Evolutionary conservation across 139 green algal genomes (phyloP).

Genomic region (Asterochloris sp.): DNA sequence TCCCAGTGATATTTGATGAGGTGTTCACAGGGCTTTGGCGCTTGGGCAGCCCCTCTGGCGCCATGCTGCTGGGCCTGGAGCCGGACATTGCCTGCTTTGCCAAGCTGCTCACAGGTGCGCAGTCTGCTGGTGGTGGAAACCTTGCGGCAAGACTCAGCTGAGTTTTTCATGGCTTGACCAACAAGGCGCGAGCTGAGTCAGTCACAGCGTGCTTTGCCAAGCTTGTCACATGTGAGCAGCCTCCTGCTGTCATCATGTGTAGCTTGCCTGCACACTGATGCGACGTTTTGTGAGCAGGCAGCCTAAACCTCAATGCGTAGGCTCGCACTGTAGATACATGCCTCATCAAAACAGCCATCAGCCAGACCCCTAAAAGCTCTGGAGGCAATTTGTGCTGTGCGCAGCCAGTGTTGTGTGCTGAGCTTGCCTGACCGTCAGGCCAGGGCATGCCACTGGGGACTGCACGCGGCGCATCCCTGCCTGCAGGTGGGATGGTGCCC

Average conservation of each 20-base stretch:
- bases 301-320: too few species aligned
- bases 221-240: neutral
- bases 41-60: slow-evolving; percentile 64
- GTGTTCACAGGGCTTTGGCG: slow-evolving; percentile 91
- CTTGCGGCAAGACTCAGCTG: neutral
- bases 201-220: neutral
- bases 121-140: neutral
- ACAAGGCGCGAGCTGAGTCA: too few species aligned
- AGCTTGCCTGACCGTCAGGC: neutral
- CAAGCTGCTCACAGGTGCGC: slow-evolving; percentile 83
- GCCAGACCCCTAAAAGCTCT: too few species aligned
- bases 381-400: too few species aligned
- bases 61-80: slow-evolving; percentile 55
- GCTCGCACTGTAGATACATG: too few species aligned
- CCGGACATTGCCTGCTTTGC: slow-evolving; percentile 95
- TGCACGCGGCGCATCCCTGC: neutral
- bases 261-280: too few species aligned
- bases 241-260: too few species aligned
- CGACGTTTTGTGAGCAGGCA: too few species aligned
- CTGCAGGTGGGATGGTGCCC: slow-evolving; percentile 69
- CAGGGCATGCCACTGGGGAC: neutral
- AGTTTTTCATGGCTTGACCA: neutral
- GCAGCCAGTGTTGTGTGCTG: neutral
- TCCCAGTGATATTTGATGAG: slow-evolving; percentile 82
- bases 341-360: too few species aligned